Percentiles rank a stretch among this genome's conserved stretches.
Evolutionary conservation across 2,329 filamentous ascomycete genomes (phyloP).

Genomic region (Neoascochyta sp.): DNA sequence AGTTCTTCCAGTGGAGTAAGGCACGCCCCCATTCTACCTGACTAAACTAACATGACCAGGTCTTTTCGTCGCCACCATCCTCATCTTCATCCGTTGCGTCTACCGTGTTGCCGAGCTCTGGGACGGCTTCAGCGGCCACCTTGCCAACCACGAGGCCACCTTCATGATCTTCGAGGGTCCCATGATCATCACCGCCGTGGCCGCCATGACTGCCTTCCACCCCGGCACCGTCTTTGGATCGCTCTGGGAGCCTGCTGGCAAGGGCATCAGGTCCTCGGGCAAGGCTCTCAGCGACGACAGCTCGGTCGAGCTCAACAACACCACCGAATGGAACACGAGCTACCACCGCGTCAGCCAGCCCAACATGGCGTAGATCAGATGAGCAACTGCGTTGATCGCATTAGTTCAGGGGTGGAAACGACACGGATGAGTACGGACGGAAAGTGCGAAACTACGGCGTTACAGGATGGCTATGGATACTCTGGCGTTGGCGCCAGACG

Average conservation of each 20-base stretch:
- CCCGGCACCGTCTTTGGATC: slow-evolving; percentile 34
- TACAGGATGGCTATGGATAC: too few relatives aligned
- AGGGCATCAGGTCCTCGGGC: slow-evolving; percentile 13
- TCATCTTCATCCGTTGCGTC: slow-evolving; percentile 46
- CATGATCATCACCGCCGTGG: slow-evolving; percentile 48
- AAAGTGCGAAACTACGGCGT: too few relatives aligned
- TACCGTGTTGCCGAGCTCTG: slow-evolving; percentile 49
- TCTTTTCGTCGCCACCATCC: slow-evolving; percentile 40
- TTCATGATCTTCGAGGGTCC: slow-evolving; percentile 53
- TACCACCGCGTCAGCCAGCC: slow-evolving; percentile 11
- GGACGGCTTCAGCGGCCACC: slow-evolving; percentile 41
- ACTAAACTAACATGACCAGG: slow-evolving; percentile 12
- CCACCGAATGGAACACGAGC: slow-evolving; percentile 11
- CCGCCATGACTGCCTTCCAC: slow-evolving; percentile 45
- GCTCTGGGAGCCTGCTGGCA: slow-evolving; percentile 24
- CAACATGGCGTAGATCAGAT: slow-evolving; percentile 3
- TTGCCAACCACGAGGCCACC: slow-evolving; percentile 46
- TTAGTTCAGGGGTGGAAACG: too few relatives aligned
- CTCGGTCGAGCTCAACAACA: slow-evolving; percentile 8
- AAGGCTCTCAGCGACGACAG: slow-evolving; percentile 9
- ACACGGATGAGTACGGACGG: too few relatives aligned
- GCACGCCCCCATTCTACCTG: not conserved
- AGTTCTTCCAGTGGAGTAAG: slow-evolving; percentile 24
- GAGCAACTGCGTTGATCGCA: too few relatives aligned
- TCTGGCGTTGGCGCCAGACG: too few relatives aligned